Evolutionary conservation across 495 filamentous ascomycete species (phyloP).

Genomic region (Aspergillus egyptiacus): DNA sequence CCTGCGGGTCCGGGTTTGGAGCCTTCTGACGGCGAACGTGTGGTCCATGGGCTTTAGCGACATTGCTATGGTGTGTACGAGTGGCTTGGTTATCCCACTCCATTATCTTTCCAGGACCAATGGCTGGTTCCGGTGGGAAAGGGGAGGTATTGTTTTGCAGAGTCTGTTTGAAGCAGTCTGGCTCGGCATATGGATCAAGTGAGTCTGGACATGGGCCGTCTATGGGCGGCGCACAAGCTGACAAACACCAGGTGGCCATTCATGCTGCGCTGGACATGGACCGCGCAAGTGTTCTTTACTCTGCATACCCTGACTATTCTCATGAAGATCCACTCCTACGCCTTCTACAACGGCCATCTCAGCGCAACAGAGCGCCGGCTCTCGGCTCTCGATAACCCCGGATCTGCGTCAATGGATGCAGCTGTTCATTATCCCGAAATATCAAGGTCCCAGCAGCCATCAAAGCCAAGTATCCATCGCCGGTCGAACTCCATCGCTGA

Average conservation of each 20-base stretch:
- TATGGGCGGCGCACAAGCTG: conserved; percentile 12
- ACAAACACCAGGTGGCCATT: conserved; percentile 64
- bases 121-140: conserved; percentile 63
- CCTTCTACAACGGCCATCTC: conserved; percentile 95
- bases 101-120: conserved; percentile 58
- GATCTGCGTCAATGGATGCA: conserved; percentile 58
- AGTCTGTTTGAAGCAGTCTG: conserved; percentile 74
- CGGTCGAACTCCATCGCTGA: conserved; percentile 50
- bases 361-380: conserved; percentile 78
- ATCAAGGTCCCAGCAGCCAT: conserved; percentile 32
- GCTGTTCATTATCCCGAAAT: conserved; percentile 72
- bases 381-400: conserved; percentile 69
- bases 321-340: conserved; percentile 99
- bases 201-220: conserved; percentile 21
- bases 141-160: conserved; percentile 71
- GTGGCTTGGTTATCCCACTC: conserved; percentile 63
- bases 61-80: conserved; percentile 73
- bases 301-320: conserved; percentile 84
- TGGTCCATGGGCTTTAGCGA: conserved; percentile 84
- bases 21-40: conserved; percentile 75
- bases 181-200: conserved; percentile 78
- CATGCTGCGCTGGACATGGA: conserved; percentile 83
- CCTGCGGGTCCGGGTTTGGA: conserved; percentile 78
- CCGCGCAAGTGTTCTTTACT: conserved; percentile 90
- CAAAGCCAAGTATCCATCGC: conserved; percentile 24